phyloP scores from a whole-genome alignment of 2,329 filamentous ascomycete species.

The Trichoderma oligosporum region DNA sequence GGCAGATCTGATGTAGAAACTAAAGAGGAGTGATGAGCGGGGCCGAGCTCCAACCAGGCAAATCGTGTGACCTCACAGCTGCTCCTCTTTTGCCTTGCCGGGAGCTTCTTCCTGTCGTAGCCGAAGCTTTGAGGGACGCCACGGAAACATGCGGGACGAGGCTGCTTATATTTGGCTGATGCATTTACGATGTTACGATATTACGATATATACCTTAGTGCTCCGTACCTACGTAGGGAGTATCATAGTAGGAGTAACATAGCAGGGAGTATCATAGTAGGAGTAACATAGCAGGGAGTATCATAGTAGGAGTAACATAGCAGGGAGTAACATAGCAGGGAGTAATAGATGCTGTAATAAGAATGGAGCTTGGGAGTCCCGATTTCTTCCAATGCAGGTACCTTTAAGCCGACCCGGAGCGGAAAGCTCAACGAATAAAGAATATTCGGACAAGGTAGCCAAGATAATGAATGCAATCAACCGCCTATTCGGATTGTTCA shows the following conservation, averaged over 20 bases:
- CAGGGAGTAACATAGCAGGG: too few relatives aligned
- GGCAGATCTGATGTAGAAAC: constrained; percentile 7
- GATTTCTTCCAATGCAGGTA: constrained; percentile 14
- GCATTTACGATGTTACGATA: too few relatives aligned
- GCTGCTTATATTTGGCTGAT: background rate
- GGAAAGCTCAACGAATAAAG: too few relatives aligned
- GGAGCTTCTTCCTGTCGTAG: constrained; percentile 29
- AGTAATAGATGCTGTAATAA: too few relatives aligned
- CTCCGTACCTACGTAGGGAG: too few relatives aligned
- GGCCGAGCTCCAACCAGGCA: background rate
- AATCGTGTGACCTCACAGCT: constrained; percentile 13
- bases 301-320: too few relatives aligned
- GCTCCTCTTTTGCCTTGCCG: constrained; percentile 28
- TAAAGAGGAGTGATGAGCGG: background rate
- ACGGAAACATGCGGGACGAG: constrained; percentile 35
- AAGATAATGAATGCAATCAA: background rate
- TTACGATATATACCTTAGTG: too few relatives aligned
- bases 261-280: too few relatives aligned
- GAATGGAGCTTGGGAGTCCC: background rate
- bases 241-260: too few relatives aligned
- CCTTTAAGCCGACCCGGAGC: constrained; percentile 1
- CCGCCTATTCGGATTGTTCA: constrained; percentile 3
- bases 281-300: too few relatives aligned
- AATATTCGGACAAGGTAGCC: background rate
- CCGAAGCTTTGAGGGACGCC: constrained; percentile 26